phyloP scores from a whole-genome alignment of 2,329 filamentous ascomycete species.

The Pseudofabraea citricarpa region DNA sequence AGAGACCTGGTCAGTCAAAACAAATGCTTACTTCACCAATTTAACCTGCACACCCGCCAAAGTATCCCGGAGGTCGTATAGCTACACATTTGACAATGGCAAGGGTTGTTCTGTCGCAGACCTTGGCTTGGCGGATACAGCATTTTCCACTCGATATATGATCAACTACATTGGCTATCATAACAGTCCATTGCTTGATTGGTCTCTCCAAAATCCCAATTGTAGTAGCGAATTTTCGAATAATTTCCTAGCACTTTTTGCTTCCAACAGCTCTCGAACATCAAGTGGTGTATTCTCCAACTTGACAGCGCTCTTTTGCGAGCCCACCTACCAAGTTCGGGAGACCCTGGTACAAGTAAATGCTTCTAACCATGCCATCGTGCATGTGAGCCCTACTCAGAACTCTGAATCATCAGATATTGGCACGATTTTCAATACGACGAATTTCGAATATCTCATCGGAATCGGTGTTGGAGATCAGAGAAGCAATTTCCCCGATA shows the following conservation, averaged over 20 bases:
- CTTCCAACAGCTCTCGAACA: slow-evolving; percentile 2
- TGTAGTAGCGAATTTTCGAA: slow-evolving; percentile 31
- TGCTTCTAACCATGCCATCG: slow-evolving; percentile 16
- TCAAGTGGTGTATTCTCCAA: slow-evolving; percentile 5
- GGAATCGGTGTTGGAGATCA: slow-evolving; percentile 14
- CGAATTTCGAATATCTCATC: slow-evolving; percentile 32
- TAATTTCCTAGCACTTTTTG: slow-evolving; percentile 34
- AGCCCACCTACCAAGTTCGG: slow-evolving; percentile 41
- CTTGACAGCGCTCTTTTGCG: slow-evolving; percentile 37
- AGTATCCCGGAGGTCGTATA: not conserved
- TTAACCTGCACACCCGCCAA: slow-evolving; percentile 33
- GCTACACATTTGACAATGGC: slow-evolving; percentile 31
- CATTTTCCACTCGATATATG: slow-evolving; percentile 16
- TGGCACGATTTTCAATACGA: slow-evolving; percentile 30
- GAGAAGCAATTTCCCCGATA: slow-evolving; percentile 13
- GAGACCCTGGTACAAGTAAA: slow-evolving; percentile 35
- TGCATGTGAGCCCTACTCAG: too few species aligned
- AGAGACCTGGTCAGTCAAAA: slow-evolving; percentile 20
- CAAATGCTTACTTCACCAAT: slow-evolving; percentile 30
- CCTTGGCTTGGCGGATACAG: slow-evolving; percentile 1
- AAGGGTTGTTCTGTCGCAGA: slow-evolving; percentile 30
- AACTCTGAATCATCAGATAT: too few species aligned
- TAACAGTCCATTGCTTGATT: slow-evolving; percentile 27
- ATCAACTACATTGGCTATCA: slow-evolving; percentile 41
- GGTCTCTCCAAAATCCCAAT: slow-evolving; percentile 24